Evolutionary conservation across 2,329 filamentous ascomycete genomes (phyloP).

Genomic region (Cladophialophora exuberans): DNA sequence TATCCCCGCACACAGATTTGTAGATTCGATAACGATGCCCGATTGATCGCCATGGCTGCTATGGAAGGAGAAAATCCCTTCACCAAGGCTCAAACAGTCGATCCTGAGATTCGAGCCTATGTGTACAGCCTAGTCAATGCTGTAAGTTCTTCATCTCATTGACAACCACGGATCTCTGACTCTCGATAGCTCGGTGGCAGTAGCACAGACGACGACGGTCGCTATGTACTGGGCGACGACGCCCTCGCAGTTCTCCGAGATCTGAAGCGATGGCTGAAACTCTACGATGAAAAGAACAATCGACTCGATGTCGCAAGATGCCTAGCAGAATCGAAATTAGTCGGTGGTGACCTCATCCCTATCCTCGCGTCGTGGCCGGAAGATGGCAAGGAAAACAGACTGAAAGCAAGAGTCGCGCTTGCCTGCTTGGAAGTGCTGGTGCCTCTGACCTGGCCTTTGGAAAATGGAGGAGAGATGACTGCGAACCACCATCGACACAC

Average conservation of each 20-base stretch:
- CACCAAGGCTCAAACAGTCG: slow-evolving; percentile 65
- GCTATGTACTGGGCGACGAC: slow-evolving; percentile 90
- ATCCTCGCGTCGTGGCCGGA: slow-evolving; percentile 84
- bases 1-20: not conserved
- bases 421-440: slow-evolving; percentile 89
- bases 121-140: slow-evolving; percentile 93
- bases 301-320: slow-evolving; percentile 94
- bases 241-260: slow-evolving; percentile 90
- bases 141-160: slow-evolving; percentile 57
- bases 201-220: slow-evolving; percentile 75
- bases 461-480: slow-evolving; percentile 80
- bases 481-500: slow-evolving; percentile 91
- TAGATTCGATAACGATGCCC: not conserved
- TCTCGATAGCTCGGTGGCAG: slow-evolving; percentile 75
- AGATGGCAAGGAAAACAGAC: slow-evolving; percentile 69
- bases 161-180: slow-evolving; percentile 29
- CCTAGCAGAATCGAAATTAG: slow-evolving; percentile 87
- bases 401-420: slow-evolving; percentile 77
- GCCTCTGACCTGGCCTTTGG: slow-evolving; percentile 91
- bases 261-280: slow-evolving; percentile 90
- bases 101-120: slow-evolving; percentile 90
- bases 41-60: slow-evolving; percentile 5
- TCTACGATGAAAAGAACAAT: slow-evolving; percentile 91
- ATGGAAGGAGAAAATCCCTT: slow-evolving; percentile 49
- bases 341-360: slow-evolving; percentile 84